Conservation (phyloP, 352 stramenopile species). For the Pythium apleroticum region DNA sequence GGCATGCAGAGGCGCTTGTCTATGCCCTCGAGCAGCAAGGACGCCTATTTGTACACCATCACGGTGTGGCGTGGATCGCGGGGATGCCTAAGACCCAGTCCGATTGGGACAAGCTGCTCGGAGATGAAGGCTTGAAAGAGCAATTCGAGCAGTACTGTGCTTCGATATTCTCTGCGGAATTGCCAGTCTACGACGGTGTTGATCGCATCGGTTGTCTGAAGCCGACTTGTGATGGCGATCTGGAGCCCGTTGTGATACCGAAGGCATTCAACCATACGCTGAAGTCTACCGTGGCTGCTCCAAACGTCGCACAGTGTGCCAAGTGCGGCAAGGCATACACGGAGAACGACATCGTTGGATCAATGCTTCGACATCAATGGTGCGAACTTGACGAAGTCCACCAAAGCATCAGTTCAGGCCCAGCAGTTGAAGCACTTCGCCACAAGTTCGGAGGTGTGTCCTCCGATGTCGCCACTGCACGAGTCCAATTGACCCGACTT, state of each 20-base stretch:
- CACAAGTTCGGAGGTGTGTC: slow-evolving; percentile 23
- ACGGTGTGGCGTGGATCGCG: slow-evolving; percentile 28
- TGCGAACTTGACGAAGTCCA: slow-evolving; percentile 14
- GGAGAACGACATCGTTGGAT: slow-evolving; percentile 5
- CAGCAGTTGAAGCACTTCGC: slow-evolving; percentile 9
- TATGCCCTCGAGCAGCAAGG: slow-evolving; percentile 31
- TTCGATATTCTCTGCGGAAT: slow-evolving; percentile 26
- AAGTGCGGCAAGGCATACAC: not conserved
- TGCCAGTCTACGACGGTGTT: slow-evolving; percentile 19
- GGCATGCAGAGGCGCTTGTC: slow-evolving; percentile 20
- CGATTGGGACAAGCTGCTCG: slow-evolving; percentile 27
- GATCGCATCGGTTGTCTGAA: slow-evolving; percentile 4
- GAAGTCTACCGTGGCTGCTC: not conserved
- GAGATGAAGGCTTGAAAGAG: not conserved
- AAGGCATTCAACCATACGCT: slow-evolving; percentile 26
- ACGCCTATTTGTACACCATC: slow-evolving; percentile 26
- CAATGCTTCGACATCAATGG: slow-evolving; percentile 10
- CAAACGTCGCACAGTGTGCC: slow-evolving; percentile 9
- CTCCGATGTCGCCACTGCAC: slow-evolving; percentile 1
- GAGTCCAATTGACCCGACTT: slow-evolving; percentile 26
- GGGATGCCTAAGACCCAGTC: slow-evolving; percentile 25
- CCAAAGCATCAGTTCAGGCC: slow-evolving; percentile 1
- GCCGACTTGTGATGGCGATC: slow-evolving; percentile 1
- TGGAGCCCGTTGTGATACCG: slow-evolving; percentile 9
- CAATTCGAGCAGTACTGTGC: slow-evolving; percentile 27